Conservation (phyloP, 1,284 basidiomycete genomes). For the Kwoniella shivajii region DNA sequence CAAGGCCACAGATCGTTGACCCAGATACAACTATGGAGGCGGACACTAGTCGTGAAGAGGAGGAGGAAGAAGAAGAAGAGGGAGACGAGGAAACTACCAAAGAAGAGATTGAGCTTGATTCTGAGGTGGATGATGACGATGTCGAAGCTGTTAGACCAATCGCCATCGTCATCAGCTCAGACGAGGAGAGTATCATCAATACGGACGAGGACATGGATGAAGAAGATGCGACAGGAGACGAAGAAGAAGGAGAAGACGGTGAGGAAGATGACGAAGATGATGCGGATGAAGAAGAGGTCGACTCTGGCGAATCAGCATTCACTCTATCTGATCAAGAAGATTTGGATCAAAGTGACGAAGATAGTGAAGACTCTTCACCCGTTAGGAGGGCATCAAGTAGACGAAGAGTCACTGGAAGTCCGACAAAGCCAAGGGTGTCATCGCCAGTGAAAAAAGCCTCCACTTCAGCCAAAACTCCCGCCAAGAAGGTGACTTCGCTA, state of each 20-base stretch:
- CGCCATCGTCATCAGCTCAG: slow-evolving; percentile 18
- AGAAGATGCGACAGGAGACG: slow-evolving; percentile 25
- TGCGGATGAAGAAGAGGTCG: slow-evolving; percentile 26
- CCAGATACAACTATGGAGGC: not conserved
- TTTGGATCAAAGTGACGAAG: slow-evolving; percentile 27
- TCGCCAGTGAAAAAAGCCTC: not conserved
- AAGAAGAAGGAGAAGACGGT: slow-evolving; percentile 22
- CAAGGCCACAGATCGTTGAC: not conserved
- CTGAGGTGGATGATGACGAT: slow-evolving; percentile 20
- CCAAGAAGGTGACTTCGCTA: slow-evolving; percentile 22
- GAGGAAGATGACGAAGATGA: slow-evolving; percentile 31
- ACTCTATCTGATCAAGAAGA: slow-evolving; percentile 41
- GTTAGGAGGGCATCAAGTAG: slow-evolving; percentile 30
- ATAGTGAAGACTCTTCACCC: slow-evolving; percentile 29
- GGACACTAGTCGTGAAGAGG: not conserved
- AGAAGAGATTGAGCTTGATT: slow-evolving; percentile 10
- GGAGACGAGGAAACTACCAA: slow-evolving; percentile 9
- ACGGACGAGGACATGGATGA: slow-evolving; percentile 25
- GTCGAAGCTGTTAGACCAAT: slow-evolving; percentile 17
- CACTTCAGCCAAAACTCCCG: slow-evolving; percentile 4
- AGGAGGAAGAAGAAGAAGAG: slow-evolving; percentile 1
- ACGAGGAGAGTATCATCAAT: slow-evolving; percentile 21
- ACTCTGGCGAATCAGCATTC: slow-evolving; percentile 21
- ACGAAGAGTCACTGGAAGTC: slow-evolving; percentile 14
- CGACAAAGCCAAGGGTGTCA: slow-evolving; percentile 9